Conservation (phyloP, 1,284 basidiomycete species). For the Boletus sp. region DNA sequence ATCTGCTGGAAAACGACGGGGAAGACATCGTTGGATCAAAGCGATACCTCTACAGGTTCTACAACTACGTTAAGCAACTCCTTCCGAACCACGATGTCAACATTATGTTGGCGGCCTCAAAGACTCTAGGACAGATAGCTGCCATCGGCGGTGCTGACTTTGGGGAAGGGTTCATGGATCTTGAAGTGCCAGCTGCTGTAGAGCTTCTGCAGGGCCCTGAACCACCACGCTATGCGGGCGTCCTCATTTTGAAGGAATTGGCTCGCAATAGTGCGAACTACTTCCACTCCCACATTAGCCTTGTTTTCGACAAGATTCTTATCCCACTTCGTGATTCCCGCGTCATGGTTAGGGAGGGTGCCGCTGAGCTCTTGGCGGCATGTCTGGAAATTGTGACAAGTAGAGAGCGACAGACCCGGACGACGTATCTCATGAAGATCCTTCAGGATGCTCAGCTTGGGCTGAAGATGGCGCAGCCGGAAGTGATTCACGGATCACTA, state of each 20-base stretch:
- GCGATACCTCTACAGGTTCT: constrained; percentile 79
- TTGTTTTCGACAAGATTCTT: constrained; percentile 89
- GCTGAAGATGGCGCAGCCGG: constrained; percentile 75
- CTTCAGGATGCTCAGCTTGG: constrained; percentile 88
- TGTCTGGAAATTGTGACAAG: constrained; percentile 83
- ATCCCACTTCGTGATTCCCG: constrained; percentile 82
- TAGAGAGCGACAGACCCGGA: constrained; percentile 65
- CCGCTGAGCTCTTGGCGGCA: constrained; percentile 84
- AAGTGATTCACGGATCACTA: constrained; percentile 90
- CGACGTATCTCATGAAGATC: constrained; percentile 71
- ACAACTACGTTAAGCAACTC: constrained; percentile 86
- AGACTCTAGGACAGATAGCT: constrained; percentile 79
- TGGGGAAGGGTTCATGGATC: constrained; percentile 85
- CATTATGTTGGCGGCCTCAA: constrained; percentile 86
- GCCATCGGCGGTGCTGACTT: constrained; percentile 77
- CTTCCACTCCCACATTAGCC: constrained; percentile 81
- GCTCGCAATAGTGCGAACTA: constrained; percentile 82
- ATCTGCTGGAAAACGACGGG: constrained; percentile 65
- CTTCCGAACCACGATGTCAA: constrained; percentile 81
- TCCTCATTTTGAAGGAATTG: constrained; percentile 87
- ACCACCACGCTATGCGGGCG: constrained; percentile 75
- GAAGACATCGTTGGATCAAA: constrained; percentile 76
- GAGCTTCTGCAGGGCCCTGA: constrained; percentile 76
- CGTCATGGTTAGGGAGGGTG: constrained; percentile 84
- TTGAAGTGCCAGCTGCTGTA: constrained; percentile 78